Conservation (phyloP, 2,329 filamentous ascomycete species). For the Cercospora sesami region DNA sequence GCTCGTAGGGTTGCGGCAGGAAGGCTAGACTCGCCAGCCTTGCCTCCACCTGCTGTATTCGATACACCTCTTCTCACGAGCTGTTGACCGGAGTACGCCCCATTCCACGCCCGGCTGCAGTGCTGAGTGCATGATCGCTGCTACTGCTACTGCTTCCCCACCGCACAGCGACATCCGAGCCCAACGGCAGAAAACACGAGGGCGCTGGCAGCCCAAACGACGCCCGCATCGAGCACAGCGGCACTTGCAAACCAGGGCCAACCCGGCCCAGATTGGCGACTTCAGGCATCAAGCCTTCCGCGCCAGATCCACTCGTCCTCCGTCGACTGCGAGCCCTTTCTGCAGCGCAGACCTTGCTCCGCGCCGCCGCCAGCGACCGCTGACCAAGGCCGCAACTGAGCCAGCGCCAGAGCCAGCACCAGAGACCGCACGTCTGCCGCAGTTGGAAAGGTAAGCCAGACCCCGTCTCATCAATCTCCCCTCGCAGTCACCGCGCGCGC, state of each 20-base stretch:
- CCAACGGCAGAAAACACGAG: background rate
- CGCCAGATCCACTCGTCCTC: slow-evolving; percentile 7
- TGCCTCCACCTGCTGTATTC: background rate
- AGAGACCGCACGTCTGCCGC: slow-evolving; percentile 9
- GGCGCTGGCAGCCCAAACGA: slow-evolving; percentile 3
- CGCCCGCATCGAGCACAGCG: background rate
- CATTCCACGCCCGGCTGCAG: background rate
- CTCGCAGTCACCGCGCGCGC: background rate
- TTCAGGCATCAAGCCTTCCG: slow-evolving; percentile 14
- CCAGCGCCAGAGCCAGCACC: background rate
- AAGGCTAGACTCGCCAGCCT: background rate
- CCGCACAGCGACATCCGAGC: background rate
- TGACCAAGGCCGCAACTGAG: slow-evolving; percentile 7
- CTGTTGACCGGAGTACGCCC: background rate
- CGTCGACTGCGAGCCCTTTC: slow-evolving; percentile 1
- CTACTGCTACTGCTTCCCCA: background rate
- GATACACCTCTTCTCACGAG: background rate
- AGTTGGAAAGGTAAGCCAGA: slow-evolving; percentile 4
- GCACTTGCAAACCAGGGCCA: slow-evolving; percentile 7
- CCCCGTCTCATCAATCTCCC: slow-evolving; percentile 1
- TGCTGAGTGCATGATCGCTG: background rate
- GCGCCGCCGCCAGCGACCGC: background rate
- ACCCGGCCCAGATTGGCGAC: slow-evolving; percentile 5
- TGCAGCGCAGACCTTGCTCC: slow-evolving; percentile 13
- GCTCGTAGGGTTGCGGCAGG: background rate